phyloP scores from a whole-genome alignment of 306 rosid genomes.

The Trifolium subterraneum region DNA sequence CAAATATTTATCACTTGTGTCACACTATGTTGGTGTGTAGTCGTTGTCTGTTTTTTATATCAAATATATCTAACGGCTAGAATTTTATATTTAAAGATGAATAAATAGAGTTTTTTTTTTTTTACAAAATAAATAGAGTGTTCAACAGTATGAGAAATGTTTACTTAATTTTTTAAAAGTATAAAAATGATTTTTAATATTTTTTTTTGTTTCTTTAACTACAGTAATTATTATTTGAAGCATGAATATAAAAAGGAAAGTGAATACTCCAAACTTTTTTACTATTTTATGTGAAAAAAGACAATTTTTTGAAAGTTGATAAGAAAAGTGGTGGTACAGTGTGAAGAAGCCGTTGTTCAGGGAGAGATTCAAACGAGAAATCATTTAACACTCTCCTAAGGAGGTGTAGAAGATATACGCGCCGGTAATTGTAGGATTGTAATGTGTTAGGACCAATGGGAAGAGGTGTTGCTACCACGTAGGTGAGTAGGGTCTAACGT shows the following conservation, averaged over 20 bases:
- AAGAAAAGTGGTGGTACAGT: slow-evolving; percentile 47
- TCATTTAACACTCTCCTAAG: slow-evolving; percentile 23
- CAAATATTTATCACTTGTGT: too few species aligned
- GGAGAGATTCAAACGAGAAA: slow-evolving; percentile 33
- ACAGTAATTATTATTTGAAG: slow-evolving; percentile 51
- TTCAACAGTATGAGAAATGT: too few species aligned
- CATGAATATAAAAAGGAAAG: slow-evolving; percentile 44
- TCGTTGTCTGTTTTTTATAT: too few species aligned
- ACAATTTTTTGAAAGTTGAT: slow-evolving; percentile 51
- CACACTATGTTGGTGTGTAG: too few species aligned
- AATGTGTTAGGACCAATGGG: slow-evolving; percentile 11
- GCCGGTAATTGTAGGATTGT: background rate
- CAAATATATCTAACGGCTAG: too few species aligned
- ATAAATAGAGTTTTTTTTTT: too few species aligned
- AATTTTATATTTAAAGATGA: too few species aligned
- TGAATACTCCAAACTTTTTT: slow-evolving; percentile 13
- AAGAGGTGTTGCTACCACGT: slow-evolving; percentile 19
- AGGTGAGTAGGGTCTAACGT: background rate
- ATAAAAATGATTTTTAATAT: too few species aligned
- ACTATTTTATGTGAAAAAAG: slow-evolving; percentile 42
- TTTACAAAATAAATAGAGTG: too few species aligned
- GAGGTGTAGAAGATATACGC: background rate
- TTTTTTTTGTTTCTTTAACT: too few species aligned
- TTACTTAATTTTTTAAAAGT: too few species aligned
- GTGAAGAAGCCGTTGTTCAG: slow-evolving; percentile 47